These are phyloP conservation scores for Neurospora cerealis DNA, from an alignment of 495 filamentous ascomycete species.

Conservation along the genomic window DNA sequence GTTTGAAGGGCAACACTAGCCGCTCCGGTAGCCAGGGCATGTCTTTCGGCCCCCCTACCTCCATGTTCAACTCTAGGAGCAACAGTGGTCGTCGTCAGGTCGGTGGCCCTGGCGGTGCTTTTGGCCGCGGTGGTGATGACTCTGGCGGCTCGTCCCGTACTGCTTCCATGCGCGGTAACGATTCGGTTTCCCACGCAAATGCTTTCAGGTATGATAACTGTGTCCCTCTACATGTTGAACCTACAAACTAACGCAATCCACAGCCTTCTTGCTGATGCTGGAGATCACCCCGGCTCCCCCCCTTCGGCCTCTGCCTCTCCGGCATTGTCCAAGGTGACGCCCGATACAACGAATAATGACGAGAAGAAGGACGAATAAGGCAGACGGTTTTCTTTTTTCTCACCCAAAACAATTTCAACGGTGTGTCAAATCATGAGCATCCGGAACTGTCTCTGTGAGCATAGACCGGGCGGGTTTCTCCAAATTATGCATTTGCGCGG, in stretches of 20 bases:
- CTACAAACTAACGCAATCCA: conserved; percentile 15
- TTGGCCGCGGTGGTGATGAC: conserved; percentile 65
- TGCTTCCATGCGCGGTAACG: conserved; percentile 59
- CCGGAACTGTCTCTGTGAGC: conserved; percentile 13
- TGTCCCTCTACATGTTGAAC: conserved; percentile 5
- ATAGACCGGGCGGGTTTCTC: conserved; percentile 31
- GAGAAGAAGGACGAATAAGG: conserved; percentile 36
- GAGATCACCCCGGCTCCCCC: conserved; percentile 49
- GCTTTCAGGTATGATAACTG: conserved; percentile 69
- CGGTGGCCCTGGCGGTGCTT: conserved; percentile 60
- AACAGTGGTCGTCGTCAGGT: conserved; percentile 63
- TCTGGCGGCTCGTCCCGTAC: conserved; percentile 68
- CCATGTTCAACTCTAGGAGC: conserved; percentile 68
- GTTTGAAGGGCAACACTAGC: conserved; percentile 50
- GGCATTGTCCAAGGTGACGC: conserved; percentile 53
- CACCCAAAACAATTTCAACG: conserved; percentile 9
- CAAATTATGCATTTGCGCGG: conserved; percentile 29
- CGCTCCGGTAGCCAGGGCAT: conserved; percentile 49
- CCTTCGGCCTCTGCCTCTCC: conserved; percentile 51
- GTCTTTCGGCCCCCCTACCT: conserved; percentile 62
- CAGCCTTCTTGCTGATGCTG: conserved; percentile 41
- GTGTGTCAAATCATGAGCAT: conserved; percentile 21
- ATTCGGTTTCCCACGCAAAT: conserved; percentile 63
- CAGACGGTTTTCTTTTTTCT: conserved; percentile 14
- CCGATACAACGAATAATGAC: conserved; percentile 36